Evolutionary conservation across 345 rosid species (phyloP).

Genomic region (Erysimum cheiranthoides): DNA sequence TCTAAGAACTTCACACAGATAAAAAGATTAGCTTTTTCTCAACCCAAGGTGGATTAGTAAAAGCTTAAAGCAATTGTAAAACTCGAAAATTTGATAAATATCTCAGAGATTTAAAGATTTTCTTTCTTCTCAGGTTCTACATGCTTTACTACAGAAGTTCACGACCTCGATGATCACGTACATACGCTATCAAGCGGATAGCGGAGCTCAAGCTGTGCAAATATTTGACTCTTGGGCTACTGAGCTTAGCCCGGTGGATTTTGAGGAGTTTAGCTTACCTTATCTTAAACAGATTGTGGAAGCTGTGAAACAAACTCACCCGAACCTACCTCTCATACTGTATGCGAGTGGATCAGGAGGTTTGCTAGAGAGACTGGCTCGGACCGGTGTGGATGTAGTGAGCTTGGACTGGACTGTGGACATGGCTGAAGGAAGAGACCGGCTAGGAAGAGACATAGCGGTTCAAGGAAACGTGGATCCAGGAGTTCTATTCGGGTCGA

Average conservation of each 20-base stretch:
- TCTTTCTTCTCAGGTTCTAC: constrained; percentile 65
- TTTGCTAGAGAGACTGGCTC: constrained; percentile 81
- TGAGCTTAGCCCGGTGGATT: constrained; percentile 94
- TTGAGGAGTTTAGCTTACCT: constrained; percentile 90
- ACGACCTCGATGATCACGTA: constrained; percentile 89
- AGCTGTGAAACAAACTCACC: constrained; percentile 85
- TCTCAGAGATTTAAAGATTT: neutral
- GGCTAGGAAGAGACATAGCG: constrained; percentile 74
- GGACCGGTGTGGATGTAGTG: constrained; percentile 91
- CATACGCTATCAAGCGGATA: constrained; percentile 81
- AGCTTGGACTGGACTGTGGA: constrained; percentile 99
- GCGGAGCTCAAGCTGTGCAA: constrained; percentile 97
- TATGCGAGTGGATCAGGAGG: constrained; percentile 98
- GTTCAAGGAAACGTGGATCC: constrained; percentile 98
- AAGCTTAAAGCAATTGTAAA: neutral
- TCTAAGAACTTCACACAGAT: constrained; percentile 91
- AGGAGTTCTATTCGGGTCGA: constrained; percentile 87
- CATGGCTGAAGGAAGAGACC: constrained; percentile 95
- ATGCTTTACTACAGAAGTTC: constrained; percentile 81
- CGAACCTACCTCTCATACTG: constrained; percentile 83
- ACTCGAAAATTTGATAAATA: neutral
- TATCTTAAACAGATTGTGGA: constrained; percentile 87
- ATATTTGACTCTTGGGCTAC: constrained; percentile 99
- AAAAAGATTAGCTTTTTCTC: constrained; percentile 85
- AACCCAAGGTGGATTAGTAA: constrained; percentile 66